Evolutionary conservation across 2,329 filamentous ascomycete species (phyloP).

Genomic region (Verticillium isaacii): DNA sequence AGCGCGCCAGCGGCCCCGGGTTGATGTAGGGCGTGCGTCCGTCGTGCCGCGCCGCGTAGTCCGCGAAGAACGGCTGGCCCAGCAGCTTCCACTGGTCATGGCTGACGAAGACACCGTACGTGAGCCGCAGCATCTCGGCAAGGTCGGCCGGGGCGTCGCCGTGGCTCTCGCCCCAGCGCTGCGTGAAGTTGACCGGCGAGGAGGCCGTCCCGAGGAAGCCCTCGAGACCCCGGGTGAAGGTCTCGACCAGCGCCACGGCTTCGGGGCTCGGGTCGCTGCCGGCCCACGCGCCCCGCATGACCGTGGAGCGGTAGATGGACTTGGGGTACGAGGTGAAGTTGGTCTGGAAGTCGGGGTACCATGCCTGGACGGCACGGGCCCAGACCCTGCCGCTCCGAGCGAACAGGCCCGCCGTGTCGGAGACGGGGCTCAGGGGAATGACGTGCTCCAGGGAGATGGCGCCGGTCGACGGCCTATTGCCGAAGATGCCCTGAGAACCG

Average conservation of each 20-base stretch:
- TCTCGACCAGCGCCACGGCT: background rate
- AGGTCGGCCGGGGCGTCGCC: slow-evolving; percentile 11
- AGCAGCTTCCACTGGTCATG: slow-evolving; percentile 28
- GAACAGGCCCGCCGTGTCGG: slow-evolving; percentile 5
- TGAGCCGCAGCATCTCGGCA: slow-evolving; percentile 19
- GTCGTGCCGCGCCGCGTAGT: slow-evolving; percentile 27
- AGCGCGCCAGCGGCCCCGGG: slow-evolving; percentile 24
- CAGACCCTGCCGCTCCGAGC: slow-evolving; percentile 4
- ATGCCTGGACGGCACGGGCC: slow-evolving; percentile 3
- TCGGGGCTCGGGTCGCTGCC: background rate
- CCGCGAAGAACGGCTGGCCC: slow-evolving; percentile 27
- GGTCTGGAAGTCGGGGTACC: slow-evolving; percentile 5
- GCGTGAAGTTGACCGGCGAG: slow-evolving; percentile 12
- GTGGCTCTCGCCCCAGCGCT: slow-evolving; percentile 17
- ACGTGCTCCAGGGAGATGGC: slow-evolving; percentile 32
- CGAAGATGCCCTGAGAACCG: slow-evolving; percentile 34
- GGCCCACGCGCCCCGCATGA: background rate
- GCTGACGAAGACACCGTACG: slow-evolving; percentile 26
- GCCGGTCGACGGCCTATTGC: slow-evolving; percentile 34
- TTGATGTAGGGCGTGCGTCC: slow-evolving; percentile 29
- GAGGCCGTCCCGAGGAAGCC: slow-evolving; percentile 16
- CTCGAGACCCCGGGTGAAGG: slow-evolving; percentile 20
- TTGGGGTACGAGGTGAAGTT: slow-evolving; percentile 23
- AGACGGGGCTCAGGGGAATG: slow-evolving; percentile 29
- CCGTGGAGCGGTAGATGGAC: slow-evolving; percentile 15